These are phyloP conservation scores for Cryphonectria nitschkei DNA, from an alignment of 2,329 filamentous ascomycete species.

Conservation along the genomic window DNA sequence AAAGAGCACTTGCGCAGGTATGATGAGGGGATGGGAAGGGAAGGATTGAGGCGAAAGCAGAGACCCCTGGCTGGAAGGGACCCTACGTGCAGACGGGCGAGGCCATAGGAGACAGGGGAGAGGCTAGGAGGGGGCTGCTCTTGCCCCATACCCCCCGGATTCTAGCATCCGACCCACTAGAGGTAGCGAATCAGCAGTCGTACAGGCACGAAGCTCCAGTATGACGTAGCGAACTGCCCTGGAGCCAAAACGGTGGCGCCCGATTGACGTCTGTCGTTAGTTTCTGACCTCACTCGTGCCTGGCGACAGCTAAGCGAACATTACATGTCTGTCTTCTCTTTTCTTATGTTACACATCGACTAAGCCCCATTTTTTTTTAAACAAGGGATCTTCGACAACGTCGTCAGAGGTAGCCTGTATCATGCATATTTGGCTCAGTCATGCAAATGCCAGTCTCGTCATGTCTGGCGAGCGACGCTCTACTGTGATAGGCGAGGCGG, in stretches of 20 bases:
- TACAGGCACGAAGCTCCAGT: background rate
- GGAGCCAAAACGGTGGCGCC: conserved; percentile 18
- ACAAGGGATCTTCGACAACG: background rate
- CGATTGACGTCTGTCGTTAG: conserved; percentile 23
- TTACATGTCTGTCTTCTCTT: background rate
- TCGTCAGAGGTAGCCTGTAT: background rate
- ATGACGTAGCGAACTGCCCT: conserved; percentile 21
- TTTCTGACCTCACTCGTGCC: conserved; percentile 27
- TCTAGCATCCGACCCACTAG: background rate
- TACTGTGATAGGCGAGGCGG: background rate
- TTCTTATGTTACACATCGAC: background rate
- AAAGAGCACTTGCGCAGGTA: background rate
- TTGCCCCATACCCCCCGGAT: background rate
- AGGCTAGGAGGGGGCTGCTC: background rate
- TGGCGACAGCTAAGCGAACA: no score
- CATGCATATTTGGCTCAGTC: background rate
- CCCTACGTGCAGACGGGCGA: conserved; percentile 5
- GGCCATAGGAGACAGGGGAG: background rate
- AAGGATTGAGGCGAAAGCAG: conserved; percentile 1
- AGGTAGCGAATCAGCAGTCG: background rate
- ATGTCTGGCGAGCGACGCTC: background rate
- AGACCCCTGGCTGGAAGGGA: conserved; percentile 11
- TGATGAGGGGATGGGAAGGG: background rate
- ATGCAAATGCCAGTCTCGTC: background rate
- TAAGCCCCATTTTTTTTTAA: background rate